A percentile compares a stretch with the other conserved stretches of the same genome.
Conservation (phyloP, 1,139 yeast species). For the Taphrina pruni region DNA sequence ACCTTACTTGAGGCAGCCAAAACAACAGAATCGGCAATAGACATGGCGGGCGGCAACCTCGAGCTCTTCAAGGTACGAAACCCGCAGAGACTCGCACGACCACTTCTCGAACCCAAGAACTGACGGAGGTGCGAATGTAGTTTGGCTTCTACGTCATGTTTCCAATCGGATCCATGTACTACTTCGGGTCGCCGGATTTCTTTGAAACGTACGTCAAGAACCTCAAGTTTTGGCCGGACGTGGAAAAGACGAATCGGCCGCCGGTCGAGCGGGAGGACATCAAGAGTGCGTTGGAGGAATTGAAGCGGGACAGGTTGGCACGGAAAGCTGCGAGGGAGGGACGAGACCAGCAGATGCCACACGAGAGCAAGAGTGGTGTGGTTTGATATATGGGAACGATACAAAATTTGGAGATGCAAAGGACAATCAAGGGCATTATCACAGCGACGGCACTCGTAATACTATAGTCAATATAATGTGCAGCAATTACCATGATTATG, state of each 20-base stretch:
- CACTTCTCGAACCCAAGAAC: background rate
- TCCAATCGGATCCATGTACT: constrained; percentile 39
- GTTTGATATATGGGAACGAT: too few relatives aligned
- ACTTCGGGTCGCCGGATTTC: constrained; percentile 40
- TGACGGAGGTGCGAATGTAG: background rate
- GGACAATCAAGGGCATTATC: too few relatives aligned
- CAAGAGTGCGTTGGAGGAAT: constrained; percentile 28
- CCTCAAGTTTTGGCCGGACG: constrained; percentile 40
- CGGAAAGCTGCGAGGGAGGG: constrained; percentile 17
- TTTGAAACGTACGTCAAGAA: constrained; percentile 40
- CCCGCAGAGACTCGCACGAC: too few relatives aligned
- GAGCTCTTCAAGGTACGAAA: constrained; percentile 36
- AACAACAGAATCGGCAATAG: background rate
- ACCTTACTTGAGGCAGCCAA: background rate
- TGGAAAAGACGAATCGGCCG: constrained; percentile 38
- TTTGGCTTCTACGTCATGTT: constrained; percentile 42
- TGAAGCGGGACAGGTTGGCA: constrained; percentile 33
- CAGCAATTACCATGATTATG: too few relatives aligned
- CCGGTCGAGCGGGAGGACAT: constrained; percentile 41
- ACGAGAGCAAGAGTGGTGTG: background rate
- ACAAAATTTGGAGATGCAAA: too few relatives aligned
- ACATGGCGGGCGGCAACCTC: constrained; percentile 38
- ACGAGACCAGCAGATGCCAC: background rate
- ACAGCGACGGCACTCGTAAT: too few relatives aligned
- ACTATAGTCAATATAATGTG: too few relatives aligned